Evolutionary conservation across 805 yeast species (phyloP), one percentile per base, ranked within the genome.

Genomic region (Starmera pachycereana): DNA sequence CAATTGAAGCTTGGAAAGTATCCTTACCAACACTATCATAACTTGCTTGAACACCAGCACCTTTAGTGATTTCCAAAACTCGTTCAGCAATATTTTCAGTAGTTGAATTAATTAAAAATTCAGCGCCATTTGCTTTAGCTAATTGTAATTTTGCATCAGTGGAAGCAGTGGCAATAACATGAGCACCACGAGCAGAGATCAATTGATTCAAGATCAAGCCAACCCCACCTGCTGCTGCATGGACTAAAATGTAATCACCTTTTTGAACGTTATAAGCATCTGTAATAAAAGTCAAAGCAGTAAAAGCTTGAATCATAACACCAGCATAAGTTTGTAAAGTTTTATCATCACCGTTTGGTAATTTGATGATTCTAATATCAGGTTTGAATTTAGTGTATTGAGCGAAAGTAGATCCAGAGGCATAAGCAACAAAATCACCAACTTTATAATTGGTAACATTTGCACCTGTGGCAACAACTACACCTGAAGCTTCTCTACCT

Each of bases 221-320:
- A 38, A 85, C 90, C 41, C 97, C 96, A 36, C 97, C 97, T 3
- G 97, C 96, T 8, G 96, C 96, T 4, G 97, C 97, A 65, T 88
- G 86, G 22, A 86, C 78, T 36, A 89, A 67, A 35, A 83, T 72
- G 49, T 61, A 71, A 43, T 90, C 96, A 39, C 77, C 89, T 55
- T 72, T 65, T 50, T 84, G 57, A 32, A 85, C 82, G 2, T 68
- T 52, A 53, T 83, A 76, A 2, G 92, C 74, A 45, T 83, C 87
- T 31, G 68, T 62, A 36, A 76, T 62, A 43, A 89, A 76, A 1
- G 90, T 72, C 50, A 82, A 60, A 2, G 90, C 92, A 7, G 97
- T 89, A 45, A 88, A 63, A 2, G 87, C 92, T 58, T 84, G 90
- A 29, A 84, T 48, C 35, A 78, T 52, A 2, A 75, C 54, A 4